phyloP scores from a whole-genome alignment of 139 green algal species.

The Penium margaritaceum region DNA sequence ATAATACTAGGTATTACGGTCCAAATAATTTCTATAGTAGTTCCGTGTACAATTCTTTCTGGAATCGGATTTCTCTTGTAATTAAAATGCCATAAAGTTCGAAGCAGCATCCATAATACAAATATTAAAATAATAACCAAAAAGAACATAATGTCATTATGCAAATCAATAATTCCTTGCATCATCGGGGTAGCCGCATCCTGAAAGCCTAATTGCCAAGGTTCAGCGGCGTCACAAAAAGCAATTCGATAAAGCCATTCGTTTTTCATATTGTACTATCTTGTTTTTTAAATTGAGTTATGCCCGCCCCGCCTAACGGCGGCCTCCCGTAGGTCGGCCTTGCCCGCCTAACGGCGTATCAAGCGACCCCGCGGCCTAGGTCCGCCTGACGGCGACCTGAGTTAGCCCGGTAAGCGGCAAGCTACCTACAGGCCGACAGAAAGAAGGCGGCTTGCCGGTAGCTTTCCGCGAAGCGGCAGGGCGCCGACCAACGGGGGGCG shows the following conservation, averaged over 20 bases:
- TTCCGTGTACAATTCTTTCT: conserved; percentile 59
- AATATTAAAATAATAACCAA: conserved; percentile 52
- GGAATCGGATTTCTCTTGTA: conserved; percentile 49
- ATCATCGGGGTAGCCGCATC: conserved; percentile 14
- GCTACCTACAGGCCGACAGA: no score
- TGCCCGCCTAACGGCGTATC: no score
- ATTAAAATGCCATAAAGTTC: conserved; percentile 56
- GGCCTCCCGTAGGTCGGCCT: no score
- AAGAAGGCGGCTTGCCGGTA: no score
- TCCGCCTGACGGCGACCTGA: no score
- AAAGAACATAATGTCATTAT: conserved; percentile 41
- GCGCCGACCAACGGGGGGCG: no score
- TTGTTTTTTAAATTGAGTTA: neutral
- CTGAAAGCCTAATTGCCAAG: conserved; percentile 13
- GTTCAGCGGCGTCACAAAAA: conserved; percentile 13
- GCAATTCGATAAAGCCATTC: conserved; percentile 27
- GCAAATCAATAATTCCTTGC: conserved; percentile 20
- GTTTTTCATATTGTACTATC: conserved; percentile 33
- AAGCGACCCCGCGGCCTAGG: no score
- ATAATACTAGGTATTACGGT: no score
- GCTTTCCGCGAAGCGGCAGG: no score
- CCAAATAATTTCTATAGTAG: conserved; percentile 37
- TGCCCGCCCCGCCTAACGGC: no score
- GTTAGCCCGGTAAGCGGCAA: no score
- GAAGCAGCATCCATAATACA: conserved; percentile 54